These are phyloP conservation scores for Hebeloma cylindrosporum DNA, from an alignment of 768 basidiomycete genomes.

Conservation along the genomic window DNA sequence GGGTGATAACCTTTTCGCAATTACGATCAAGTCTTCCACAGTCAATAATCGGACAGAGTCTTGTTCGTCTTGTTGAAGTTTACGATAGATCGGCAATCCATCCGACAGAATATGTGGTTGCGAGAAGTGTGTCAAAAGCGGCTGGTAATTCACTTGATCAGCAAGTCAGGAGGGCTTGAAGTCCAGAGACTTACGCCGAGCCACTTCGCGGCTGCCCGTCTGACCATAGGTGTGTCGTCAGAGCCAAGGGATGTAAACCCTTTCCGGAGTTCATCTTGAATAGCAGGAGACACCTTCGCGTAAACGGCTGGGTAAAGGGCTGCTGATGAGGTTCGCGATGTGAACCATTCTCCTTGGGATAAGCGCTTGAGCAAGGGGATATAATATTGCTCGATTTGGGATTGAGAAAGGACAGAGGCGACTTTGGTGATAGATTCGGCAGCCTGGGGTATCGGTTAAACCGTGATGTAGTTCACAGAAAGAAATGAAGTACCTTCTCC, in stretches of 20 bases:
- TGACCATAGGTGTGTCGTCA: constrained; percentile 99
- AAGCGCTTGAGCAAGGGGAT: constrained; percentile 89
- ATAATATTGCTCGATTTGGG: constrained; percentile 86
- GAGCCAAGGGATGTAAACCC: constrained; percentile 78
- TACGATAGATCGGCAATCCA: constrained; percentile 88
- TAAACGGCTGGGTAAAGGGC: constrained; percentile 93
- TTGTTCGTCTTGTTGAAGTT: constrained; percentile 94
- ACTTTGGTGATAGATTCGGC: constrained; percentile 95
- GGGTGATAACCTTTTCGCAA: constrained; percentile 81
- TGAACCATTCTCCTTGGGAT: constrained; percentile 97
- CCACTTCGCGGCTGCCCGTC: constrained; percentile 94
- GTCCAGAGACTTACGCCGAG: constrained; percentile 70
- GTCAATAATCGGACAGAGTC: constrained; percentile 96
- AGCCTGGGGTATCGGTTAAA: no score
- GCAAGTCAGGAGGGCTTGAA: constrained; percentile 2
- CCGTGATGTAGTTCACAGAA: constrained; percentile 9
- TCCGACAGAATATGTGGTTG: constrained; percentile 83
- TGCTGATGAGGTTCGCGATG: constrained; percentile 93
- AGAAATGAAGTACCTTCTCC: constrained; percentile 72
- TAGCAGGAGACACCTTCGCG: constrained; percentile 63
- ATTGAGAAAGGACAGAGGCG: constrained; percentile 69
- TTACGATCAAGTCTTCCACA: constrained; percentile 92
- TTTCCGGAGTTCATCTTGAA: constrained; percentile 88
- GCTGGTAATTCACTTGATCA: constrained; percentile 42
- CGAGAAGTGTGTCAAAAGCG: constrained; percentile 75